These are phyloP conservation scores for Prunella vulgaris DNA, from an alignment of 257 asterid genomes.

Conservation along the genomic window DNA sequence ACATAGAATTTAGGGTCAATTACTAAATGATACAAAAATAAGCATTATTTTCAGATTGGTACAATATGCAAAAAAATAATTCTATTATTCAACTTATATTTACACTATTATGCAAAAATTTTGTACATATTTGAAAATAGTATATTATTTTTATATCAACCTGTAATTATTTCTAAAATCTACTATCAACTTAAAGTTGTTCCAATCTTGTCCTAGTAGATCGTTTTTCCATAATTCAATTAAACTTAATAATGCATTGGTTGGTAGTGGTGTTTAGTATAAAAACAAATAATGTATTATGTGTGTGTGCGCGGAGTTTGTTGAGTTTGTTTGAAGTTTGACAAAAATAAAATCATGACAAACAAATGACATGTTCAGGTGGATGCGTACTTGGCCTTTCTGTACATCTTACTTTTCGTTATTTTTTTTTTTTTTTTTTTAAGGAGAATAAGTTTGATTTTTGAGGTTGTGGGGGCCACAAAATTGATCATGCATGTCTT, in stretches of 20 bases:
- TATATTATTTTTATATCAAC: too few relatives aligned
- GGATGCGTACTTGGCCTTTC: conserved; percentile 7
- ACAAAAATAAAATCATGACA: conserved; percentile 25
- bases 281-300: not conserved
- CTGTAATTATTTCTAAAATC: too few relatives aligned
- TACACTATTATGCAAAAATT: too few relatives aligned
- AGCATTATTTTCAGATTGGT: too few relatives aligned
- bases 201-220: too few relatives aligned
- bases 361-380: conserved; percentile 19
- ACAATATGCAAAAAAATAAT: too few relatives aligned
- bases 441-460: not conserved
- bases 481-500: conserved; percentile 7
- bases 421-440: not conserved
- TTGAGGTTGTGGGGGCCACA: conserved; percentile 21
- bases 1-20: too few relatives aligned
- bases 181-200: too few relatives aligned
- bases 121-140: too few relatives aligned
- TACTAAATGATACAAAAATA: too few relatives aligned
- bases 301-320: conserved; percentile 19
- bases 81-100: too few relatives aligned
- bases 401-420: not conserved
- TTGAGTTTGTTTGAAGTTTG: conserved; percentile 20
- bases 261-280: not conserved
- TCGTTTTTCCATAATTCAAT: too few relatives aligned
- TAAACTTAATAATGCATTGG: not conserved